Evolutionary conservation across 768 basidiomycete genomes (phyloP), one percentile per base, ranked within the genome.

Genomic region (Lactarius pseudohatsudake): DNA sequence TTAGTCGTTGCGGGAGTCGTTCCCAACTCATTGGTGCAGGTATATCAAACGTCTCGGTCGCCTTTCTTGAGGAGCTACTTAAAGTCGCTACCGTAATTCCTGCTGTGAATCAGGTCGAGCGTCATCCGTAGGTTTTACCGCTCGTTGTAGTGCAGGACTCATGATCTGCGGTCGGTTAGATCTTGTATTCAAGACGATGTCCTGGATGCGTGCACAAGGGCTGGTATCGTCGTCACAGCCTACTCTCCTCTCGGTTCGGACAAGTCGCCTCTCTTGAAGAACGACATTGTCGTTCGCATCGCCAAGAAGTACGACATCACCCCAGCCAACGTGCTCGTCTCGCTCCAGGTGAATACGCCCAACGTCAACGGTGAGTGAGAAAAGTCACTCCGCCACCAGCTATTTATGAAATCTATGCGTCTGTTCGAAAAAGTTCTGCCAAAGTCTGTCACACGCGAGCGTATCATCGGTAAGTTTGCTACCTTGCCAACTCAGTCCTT

Each of bases 241-340:
- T 94, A 92, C 79, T 93, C 89, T 1, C 89, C 91, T 11, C 83
- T 94, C 2, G 92, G 88, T 62, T 90, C 87, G 18, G 82, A 87
- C 70, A 80, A 83, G 72, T 86, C 89, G 0, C 91, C 89, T 18
- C 81, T 93, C 26, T 79, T 88, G 69, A 76, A 77, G 57, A 85
- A 92, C 74, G 79, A 80, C 16, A 77, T 84, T 36, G 85, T 93
- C 58, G 76, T 76, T 64, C 81, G 81, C 76, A 80, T 94, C 53
- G 90, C 91, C 1, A 77, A 81, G 64, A 86, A 86, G 73, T 77
- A 91, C 76, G 72, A 73, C 10, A 86, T 87, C 36, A 71, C 78
- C 9, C 84, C 87, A 15, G 84, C 87, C n/a, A 89, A 85, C 59
- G 75, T 93, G 62, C 80, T 92, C 62, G 79, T 92, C 62, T 88